These are phyloP conservation scores for Microbotryomycetes sp. DNA, from an alignment of 1,284 basidiomycete genomes.

Conservation along the genomic window DNA sequence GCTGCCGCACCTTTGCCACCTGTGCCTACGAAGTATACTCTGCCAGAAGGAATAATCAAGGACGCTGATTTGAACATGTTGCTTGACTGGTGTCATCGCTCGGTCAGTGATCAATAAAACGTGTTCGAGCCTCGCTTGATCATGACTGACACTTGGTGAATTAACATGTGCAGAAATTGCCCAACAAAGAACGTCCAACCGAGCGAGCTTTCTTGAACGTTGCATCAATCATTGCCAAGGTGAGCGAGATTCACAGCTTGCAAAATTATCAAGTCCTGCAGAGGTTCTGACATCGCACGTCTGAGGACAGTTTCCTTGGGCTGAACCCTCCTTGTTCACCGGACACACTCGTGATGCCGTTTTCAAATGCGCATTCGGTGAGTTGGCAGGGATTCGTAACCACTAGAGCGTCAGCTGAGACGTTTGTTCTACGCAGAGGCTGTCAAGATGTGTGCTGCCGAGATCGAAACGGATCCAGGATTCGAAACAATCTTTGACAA, in stretches of 20 bases:
- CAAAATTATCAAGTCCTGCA: not conserved
- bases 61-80: not conserved
- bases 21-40: slow-evolving; percentile 11
- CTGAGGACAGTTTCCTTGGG: slow-evolving; percentile 19
- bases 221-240: slow-evolving; percentile 16
- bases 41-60: slow-evolving; percentile 1
- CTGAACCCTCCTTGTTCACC: slow-evolving; percentile 3
- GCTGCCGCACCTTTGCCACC: slow-evolving; percentile 23
- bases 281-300: not conserved
- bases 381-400: too few relatives aligned
- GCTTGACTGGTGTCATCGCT: not conserved
- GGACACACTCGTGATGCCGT: slow-evolving; percentile 6
- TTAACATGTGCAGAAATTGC: not conserved
- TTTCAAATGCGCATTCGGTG: slow-evolving; percentile 1
- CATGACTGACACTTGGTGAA: too few relatives aligned
- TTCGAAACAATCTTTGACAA: not conserved
- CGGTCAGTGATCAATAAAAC: not conserved
- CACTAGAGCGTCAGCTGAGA: too few relatives aligned
- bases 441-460: not conserved
- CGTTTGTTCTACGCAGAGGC: not conserved
- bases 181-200: not conserved
- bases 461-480: not conserved
- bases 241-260: not conserved
- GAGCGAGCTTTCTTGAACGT: slow-evolving; percentile 17
- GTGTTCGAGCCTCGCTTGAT: too few relatives aligned